Conservation (phyloP, 306 rosid genomes). For the Albizia julibrissin region DNA sequence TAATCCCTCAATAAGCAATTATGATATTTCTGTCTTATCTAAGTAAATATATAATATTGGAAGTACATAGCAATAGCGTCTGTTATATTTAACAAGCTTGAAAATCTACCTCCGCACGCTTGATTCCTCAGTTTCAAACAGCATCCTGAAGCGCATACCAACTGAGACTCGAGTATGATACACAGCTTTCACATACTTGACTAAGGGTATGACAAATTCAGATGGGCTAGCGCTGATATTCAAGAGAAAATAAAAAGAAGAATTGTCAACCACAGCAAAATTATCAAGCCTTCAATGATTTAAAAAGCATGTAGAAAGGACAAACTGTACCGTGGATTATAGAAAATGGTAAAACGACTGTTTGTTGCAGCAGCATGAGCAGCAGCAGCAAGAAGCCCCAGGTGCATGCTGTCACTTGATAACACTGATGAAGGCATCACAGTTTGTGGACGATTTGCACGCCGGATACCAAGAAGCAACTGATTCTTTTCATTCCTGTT, state of each 20-base stretch:
- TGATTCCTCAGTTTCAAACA: slow-evolving; percentile 98
- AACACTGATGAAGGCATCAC: slow-evolving; percentile 98
- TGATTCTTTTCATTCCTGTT: slow-evolving; percentile 94
- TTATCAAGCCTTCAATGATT: not conserved
- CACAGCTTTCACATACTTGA: slow-evolving; percentile 90
- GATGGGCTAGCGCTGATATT: slow-evolving; percentile 91
- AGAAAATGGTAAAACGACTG: slow-evolving; percentile 95
- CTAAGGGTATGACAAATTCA: slow-evolving; percentile 89
- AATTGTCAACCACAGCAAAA: slow-evolving; percentile 27
- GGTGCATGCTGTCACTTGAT: slow-evolving; percentile 98
- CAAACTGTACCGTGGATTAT: slow-evolving; percentile 76
- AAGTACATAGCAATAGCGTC: not conserved
- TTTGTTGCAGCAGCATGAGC: slow-evolving; percentile 99
- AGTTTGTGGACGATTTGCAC: slow-evolving; percentile 93
- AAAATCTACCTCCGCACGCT: slow-evolving; percentile 81
- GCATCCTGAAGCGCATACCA: slow-evolving; percentile 99
- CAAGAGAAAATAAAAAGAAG: not conserved
- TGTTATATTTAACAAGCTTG: slow-evolving; percentile 15
- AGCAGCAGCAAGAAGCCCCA: slow-evolving; percentile 99
- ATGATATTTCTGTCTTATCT: slow-evolving; percentile 8
- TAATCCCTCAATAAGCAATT: not conserved
- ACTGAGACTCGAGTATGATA: slow-evolving; percentile 95
- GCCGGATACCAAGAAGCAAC: slow-evolving; percentile 86
- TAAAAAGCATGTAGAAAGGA: not conserved
- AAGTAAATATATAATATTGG: not conserved